Conservation (phyloP, 2,329 filamentous ascomycete genomes). For the Fusarium sp. region DNA sequence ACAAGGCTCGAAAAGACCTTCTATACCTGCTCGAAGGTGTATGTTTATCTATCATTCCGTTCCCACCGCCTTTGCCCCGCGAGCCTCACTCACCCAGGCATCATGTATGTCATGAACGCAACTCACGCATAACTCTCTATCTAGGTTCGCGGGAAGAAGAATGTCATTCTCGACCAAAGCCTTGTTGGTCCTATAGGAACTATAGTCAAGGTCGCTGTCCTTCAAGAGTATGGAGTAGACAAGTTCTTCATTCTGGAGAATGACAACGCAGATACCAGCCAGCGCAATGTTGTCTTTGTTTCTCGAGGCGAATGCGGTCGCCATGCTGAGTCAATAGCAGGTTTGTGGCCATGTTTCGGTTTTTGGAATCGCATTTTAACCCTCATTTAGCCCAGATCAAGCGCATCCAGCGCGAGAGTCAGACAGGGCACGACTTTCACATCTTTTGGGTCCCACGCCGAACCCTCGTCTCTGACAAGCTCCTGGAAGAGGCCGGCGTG, state of each 20-base stretch:
- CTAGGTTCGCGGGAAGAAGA: slow-evolving; percentile 98
- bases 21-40: slow-evolving; percentile 94
- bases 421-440: slow-evolving; percentile 94
- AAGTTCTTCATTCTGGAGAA: slow-evolving; percentile 98
- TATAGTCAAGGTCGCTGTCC: slow-evolving; percentile 93
- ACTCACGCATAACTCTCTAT: slow-evolving; percentile 29
- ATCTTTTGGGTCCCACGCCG: slow-evolving; percentile 96
- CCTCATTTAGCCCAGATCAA: slow-evolving; percentile 85
- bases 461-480: slow-evolving; percentile 89
- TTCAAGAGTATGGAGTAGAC: slow-evolving; percentile 97
- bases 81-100: slow-evolving; percentile 17
- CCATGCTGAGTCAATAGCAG: slow-evolving; percentile 87
- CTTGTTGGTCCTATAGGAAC: slow-evolving; percentile 90
- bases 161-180: slow-evolving; percentile 91
- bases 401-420: slow-evolving; percentile 86
- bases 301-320: slow-evolving; percentile 89
- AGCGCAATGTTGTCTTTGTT: slow-evolving; percentile 95
- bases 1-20: slow-evolving; percentile 88
- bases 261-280: slow-evolving; percentile 91
- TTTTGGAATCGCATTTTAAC: slow-evolving; percentile 20
- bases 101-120: slow-evolving; percentile 3
- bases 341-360: slow-evolving; percentile 65
- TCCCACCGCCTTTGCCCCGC: slow-evolving; percentile 29
- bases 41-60: slow-evolving; percentile 76
- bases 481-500: slow-evolving; percentile 93